phyloP scores from a whole-genome alignment of 202 grass and related monocot species.

The Setaria viridis region DNA sequence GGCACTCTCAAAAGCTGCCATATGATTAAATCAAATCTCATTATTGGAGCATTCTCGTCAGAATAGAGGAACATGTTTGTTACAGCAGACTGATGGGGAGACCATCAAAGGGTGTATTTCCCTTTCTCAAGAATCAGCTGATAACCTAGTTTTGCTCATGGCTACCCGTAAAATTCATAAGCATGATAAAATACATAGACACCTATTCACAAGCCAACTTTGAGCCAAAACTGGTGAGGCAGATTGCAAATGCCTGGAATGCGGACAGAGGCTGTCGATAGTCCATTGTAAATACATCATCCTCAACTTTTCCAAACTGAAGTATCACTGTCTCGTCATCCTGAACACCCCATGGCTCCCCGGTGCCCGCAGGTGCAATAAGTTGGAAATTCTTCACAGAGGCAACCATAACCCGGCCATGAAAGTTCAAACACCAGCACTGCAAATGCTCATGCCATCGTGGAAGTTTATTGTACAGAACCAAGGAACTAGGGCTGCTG shows the following conservation, averaged over 20 bases:
- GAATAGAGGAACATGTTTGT: not conserved
- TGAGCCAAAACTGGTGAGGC: slow-evolving; percentile 62
- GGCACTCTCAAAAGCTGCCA: not conserved
- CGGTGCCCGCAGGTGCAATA: slow-evolving; percentile 29
- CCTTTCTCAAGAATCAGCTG: not conserved
- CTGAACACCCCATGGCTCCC: slow-evolving; percentile 17
- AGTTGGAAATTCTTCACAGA: slow-evolving; percentile 74
- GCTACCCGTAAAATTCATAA: not conserved
- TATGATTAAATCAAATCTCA: not conserved
- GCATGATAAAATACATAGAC: not conserved
- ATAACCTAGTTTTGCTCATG: not conserved
- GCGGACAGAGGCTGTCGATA: slow-evolving; percentile 57
- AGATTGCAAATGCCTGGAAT: slow-evolving; percentile 70
- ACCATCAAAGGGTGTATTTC: not conserved
- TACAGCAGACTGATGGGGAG: not conserved
- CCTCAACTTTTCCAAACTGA: slow-evolving; percentile 63
- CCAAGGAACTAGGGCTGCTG: slow-evolving; percentile 24
- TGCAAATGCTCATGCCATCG: slow-evolving; percentile 62
- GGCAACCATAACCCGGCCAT: slow-evolving; percentile 61
- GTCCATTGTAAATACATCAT: slow-evolving; percentile 62
- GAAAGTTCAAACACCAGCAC: slow-evolving; percentile 72
- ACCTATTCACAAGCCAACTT: slow-evolving; percentile 58
- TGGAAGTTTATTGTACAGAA: slow-evolving; percentile 58
- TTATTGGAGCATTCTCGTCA: not conserved
- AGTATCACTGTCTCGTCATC: slow-evolving; percentile 59